Evolutionary conservation across 2,329 filamentous ascomycete genomes (phyloP).

Genomic region (Aureobasidium sp.): DNA sequence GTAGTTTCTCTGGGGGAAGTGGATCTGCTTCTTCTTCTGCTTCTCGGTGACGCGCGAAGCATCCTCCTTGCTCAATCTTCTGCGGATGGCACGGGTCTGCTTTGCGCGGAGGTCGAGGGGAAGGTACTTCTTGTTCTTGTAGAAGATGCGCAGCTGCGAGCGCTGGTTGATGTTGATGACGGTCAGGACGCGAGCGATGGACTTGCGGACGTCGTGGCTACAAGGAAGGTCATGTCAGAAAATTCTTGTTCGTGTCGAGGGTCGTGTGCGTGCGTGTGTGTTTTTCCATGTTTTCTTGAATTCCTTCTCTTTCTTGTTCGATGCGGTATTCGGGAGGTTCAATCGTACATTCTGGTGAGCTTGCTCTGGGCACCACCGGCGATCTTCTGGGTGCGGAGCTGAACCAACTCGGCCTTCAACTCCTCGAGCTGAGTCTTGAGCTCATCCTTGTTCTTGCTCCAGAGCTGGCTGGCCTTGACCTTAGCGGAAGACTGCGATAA

Average conservation of each 20-base stretch:
- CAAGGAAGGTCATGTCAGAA: slow-evolving; percentile 18
- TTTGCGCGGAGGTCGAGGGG: slow-evolving; percentile 97
- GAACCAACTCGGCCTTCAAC: slow-evolving; percentile 91
- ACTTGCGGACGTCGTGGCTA: slow-evolving; percentile 99
- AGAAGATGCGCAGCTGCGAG: slow-evolving; percentile 95
- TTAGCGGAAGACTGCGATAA: slow-evolving; percentile 52
- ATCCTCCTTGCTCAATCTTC: slow-evolving; percentile 89
- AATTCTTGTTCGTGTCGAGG: background rate
- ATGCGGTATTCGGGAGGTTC: slow-evolving; percentile 11
- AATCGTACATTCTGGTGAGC: slow-evolving; percentile 90
- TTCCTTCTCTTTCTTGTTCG: slow-evolving; percentile 8
- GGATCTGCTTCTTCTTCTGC: slow-evolving; percentile 89
- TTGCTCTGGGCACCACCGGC: slow-evolving; percentile 85
- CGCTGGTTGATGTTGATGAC: slow-evolving; percentile 99
- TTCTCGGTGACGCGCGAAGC: slow-evolving; percentile 78
- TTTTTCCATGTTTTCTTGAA: slow-evolving; percentile 8
- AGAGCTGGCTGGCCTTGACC: slow-evolving; percentile 95
- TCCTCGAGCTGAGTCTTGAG: slow-evolving; percentile 90
- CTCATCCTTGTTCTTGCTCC: slow-evolving; percentile 99
- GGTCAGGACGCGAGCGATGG: slow-evolving; percentile 96
- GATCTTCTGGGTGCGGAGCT: slow-evolving; percentile 98
- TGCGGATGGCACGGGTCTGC: slow-evolving; percentile 96
- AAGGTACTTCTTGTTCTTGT: slow-evolving; percentile 99
- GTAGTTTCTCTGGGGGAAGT: slow-evolving; percentile 98
- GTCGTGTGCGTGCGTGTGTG: slow-evolving; percentile 12